phyloP scores from a whole-genome alignment of 176 grass and related monocot species.

The Zoysia japonica region DNA sequence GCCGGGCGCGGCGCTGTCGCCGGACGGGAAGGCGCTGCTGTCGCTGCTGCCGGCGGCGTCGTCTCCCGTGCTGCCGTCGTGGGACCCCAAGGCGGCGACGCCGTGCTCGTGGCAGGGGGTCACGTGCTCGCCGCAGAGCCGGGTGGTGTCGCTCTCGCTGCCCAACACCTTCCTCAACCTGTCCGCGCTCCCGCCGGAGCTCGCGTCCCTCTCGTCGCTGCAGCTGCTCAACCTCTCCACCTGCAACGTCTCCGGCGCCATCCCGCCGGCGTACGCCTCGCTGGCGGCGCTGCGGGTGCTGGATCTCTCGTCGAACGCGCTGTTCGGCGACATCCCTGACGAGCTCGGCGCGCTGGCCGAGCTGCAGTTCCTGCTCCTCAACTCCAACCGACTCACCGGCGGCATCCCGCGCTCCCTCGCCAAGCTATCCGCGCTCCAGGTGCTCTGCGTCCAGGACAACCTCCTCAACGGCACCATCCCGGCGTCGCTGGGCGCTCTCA shows the following conservation, averaged over 20 bases:
- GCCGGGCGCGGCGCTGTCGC: constrained; percentile 41
- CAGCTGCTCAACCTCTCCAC: constrained; percentile 96
- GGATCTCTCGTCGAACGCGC: constrained; percentile 91
- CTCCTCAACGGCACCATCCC: constrained; percentile 86
- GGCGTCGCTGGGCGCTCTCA: constrained; percentile 63
- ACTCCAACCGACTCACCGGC: constrained; percentile 73
- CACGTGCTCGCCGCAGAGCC: constrained; percentile 83
- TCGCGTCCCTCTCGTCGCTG: constrained; percentile 67
- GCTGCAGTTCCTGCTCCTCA: constrained; percentile 90
- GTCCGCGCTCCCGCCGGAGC: constrained; percentile 57
- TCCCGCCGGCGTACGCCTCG: constrained; percentile 54
- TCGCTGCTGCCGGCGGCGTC: constrained; percentile 61
- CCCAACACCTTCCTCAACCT: constrained; percentile 97
- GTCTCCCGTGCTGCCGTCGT: constrained; percentile 65
- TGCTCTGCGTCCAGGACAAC: constrained; percentile 97
- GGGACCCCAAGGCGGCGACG: constrained; percentile 58
- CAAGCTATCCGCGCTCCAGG: constrained; percentile 71
- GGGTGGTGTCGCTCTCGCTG: constrained; percentile 80
- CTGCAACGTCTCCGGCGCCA: constrained; percentile 72
- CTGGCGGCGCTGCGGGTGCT: constrained; percentile 73
- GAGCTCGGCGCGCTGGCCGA: constrained; percentile 56
- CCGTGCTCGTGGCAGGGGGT: constrained; percentile 91
- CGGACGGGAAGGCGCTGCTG: constrained; percentile 67
- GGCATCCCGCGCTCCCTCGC: constrained; percentile 68
- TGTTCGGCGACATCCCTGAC: constrained; percentile 55